These are phyloP conservation scores for Lycium ferocissimum DNA, from an alignment of 257 asterid genomes.

Conservation along the genomic window DNA sequence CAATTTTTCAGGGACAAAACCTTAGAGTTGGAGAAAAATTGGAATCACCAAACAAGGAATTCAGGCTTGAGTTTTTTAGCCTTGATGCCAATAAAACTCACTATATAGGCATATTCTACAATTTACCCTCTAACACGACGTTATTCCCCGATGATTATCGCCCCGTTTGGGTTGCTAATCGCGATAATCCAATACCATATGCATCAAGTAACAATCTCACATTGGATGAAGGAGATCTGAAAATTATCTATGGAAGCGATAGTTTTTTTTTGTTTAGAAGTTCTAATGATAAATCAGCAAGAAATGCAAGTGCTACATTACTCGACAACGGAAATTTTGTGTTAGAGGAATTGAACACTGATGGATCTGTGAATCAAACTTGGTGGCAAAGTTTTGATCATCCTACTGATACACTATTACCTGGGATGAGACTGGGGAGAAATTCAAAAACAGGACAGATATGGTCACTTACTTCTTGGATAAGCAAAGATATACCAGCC, in stretches of 20 bases:
- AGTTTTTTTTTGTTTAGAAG: neutral
- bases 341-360: conserved; percentile 15
- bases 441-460: conserved; percentile 40
- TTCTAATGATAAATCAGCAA: neutral
- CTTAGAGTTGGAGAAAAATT: conserved; percentile 32
- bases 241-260: conserved; percentile 17
- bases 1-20: conserved; percentile 20
- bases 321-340: conserved; percentile 40
- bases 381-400: conserved; percentile 49
- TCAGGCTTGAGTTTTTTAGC: conserved; percentile 39
- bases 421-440: conserved; percentile 45
- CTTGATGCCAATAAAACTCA: conserved; percentile 15
- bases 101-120: conserved; percentile 44
- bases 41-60: conserved; percentile 37
- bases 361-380: conserved; percentile 32
- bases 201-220: conserved; percentile 32
- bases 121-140: neutral
- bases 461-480: conserved; percentile 44
- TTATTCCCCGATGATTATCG: neutral
- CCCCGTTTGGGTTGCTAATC: conserved; percentile 46
- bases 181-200: conserved; percentile 35
- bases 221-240: conserved; percentile 36
- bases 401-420: conserved; percentile 44
- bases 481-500: conserved; percentile 29
- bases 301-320: conserved; percentile 41